Percentiles rank a stretch among this genome's conserved stretches.
phyloP scores from a whole-genome alignment of 2,329 filamentous ascomycete genomes.

The Exophiala oligosperma region DNA sequence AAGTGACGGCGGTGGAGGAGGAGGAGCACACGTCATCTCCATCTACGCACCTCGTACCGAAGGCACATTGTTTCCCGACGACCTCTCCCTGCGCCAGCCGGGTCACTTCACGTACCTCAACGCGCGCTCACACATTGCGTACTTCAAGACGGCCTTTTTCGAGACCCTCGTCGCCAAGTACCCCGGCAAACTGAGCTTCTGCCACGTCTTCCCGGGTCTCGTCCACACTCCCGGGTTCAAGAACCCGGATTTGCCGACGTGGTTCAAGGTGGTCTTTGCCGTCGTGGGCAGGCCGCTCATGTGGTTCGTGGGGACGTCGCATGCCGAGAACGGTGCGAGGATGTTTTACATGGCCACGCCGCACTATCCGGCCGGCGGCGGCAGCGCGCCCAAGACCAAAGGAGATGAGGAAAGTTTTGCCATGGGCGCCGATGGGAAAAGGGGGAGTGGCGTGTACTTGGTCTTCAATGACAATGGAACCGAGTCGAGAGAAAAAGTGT shows the following conservation, averaged over 20 bases:
- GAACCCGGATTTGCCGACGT: slow-evolving; percentile 30
- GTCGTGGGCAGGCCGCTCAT: slow-evolving; percentile 18
- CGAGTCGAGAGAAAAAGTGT: slow-evolving; percentile 14
- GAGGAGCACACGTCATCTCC: slow-evolving; percentile 33
- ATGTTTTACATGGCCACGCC: slow-evolving; percentile 26
- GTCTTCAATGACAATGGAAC: slow-evolving; percentile 25
- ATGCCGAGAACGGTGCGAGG: slow-evolving; percentile 30
- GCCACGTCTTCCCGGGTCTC: slow-evolving; percentile 37
- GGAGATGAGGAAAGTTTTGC: slow-evolving; percentile 8
- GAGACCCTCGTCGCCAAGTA: slow-evolving; percentile 33
- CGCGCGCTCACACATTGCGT: slow-evolving; percentile 33
- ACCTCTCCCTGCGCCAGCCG: slow-evolving; percentile 33
- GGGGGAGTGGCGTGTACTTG: slow-evolving; percentile 32
- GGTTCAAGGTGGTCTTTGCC: slow-evolving; percentile 34
- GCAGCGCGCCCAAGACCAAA: not conserved
- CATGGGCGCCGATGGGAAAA: slow-evolving; percentile 23
- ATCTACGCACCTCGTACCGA: slow-evolving; percentile 37
- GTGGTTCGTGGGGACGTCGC: not conserved
- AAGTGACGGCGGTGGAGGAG: not conserved
- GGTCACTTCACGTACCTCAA: slow-evolving; percentile 30
- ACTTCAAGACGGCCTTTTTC: slow-evolving; percentile 37
- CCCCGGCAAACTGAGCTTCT: slow-evolving; percentile 27
- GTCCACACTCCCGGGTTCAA: slow-evolving; percentile 35
- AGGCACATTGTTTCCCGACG: slow-evolving; percentile 26
- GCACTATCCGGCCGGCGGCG: slow-evolving; percentile 9